Percentiles rank a stretch among this genome's conserved stretches.
phyloP scores from a whole-genome alignment of 1,139 yeast genomes.

The Entelexis sorbosivorans region DNA sequence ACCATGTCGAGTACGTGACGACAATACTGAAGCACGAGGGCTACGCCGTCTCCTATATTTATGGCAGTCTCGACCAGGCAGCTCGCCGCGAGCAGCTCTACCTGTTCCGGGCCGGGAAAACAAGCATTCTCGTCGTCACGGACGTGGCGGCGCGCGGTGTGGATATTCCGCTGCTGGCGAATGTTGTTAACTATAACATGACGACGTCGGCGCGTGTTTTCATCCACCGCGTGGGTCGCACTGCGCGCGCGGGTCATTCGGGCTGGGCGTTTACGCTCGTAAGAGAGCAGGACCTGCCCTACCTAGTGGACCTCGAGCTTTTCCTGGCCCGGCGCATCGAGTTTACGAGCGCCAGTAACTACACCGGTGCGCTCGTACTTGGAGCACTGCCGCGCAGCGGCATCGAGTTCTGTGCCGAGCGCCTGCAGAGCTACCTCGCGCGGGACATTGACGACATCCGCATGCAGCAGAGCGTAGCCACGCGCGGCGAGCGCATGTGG shows the following conservation, averaged over 20 bases:
- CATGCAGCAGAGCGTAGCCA: conserved; percentile 57
- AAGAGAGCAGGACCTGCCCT: conserved; percentile 77
- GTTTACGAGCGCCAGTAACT: conserved; percentile 37
- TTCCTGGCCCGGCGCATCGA: conserved; percentile 72
- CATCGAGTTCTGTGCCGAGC: conserved; percentile 62
- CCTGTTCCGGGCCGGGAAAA: conserved; percentile 72
- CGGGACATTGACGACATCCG: conserved; percentile 56
- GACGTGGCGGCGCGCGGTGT: conserved; percentile 99
- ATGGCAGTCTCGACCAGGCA: conserved; percentile 88
- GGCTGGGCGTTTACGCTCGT: conserved; percentile 97
- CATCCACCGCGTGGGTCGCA: conserved; percentile 96
- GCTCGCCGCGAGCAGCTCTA: conserved; percentile 86
- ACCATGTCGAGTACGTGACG: conserved; percentile 87
- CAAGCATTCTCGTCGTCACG: conserved; percentile 80
- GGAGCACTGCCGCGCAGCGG: conserved; percentile 71
- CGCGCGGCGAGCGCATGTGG: conserved; percentile 79
- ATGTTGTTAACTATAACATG: conserved; percentile 78
- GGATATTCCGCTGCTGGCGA: conserved; percentile 92
- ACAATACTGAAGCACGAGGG: conserved; percentile 63
- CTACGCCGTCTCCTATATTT: conserved; percentile 76
- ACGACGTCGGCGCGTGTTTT: conserved; percentile 91
- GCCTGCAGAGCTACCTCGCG: conserved; percentile 50
- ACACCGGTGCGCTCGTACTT: conserved; percentile 64
- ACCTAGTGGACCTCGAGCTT: conserved; percentile 77
- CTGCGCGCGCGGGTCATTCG: conserved; percentile 95